phyloP scores from a whole-genome alignment of 2,329 filamentous ascomycete species.

The Clarireedia hainanense region DNA sequence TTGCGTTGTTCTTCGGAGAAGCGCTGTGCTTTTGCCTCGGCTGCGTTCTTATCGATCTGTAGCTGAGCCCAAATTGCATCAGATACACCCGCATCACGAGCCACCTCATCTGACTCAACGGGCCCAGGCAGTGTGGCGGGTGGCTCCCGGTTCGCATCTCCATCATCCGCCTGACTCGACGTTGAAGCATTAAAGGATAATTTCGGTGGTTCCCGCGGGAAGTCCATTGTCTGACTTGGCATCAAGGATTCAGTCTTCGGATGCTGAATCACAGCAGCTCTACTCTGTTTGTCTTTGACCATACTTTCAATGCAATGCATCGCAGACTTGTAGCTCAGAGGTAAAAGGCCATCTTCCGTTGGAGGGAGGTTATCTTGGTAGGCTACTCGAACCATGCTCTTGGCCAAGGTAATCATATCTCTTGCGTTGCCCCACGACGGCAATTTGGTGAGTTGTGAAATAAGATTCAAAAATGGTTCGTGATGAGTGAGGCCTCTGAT shows the following conservation, averaged over 20 bases:
- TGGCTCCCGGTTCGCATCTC: neutral
- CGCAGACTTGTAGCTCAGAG: neutral
- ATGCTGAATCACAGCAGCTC: neutral
- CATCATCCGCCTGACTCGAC: neutral
- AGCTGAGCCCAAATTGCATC: constrained; percentile 56
- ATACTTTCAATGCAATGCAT: constrained; percentile 20
- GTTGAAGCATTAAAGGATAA: neutral
- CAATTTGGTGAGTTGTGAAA: constrained; percentile 33
- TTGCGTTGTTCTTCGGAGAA: neutral
- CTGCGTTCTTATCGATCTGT: constrained; percentile 37
- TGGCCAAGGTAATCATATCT: constrained; percentile 41
- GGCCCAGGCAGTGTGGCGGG: neutral
- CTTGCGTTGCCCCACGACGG: constrained; percentile 45
- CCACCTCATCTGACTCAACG: neutral
- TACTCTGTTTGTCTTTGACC: constrained; percentile 16
- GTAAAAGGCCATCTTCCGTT: too few relatives aligned
- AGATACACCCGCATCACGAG: constrained; percentile 49
- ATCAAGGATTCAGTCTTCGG: neutral
- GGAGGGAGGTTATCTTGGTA: constrained; percentile 13
- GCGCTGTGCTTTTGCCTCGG: constrained; percentile 13
- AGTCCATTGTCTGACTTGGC: constrained; percentile 6
- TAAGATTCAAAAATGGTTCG: constrained; percentile 18
- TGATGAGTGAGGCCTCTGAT: constrained; percentile 24
- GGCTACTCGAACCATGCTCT: constrained; percentile 33
- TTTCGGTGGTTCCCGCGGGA: neutral